phyloP scores from a whole-genome alignment of 129 eudicot species.

The Chrysanthemum makinoi region DNA sequence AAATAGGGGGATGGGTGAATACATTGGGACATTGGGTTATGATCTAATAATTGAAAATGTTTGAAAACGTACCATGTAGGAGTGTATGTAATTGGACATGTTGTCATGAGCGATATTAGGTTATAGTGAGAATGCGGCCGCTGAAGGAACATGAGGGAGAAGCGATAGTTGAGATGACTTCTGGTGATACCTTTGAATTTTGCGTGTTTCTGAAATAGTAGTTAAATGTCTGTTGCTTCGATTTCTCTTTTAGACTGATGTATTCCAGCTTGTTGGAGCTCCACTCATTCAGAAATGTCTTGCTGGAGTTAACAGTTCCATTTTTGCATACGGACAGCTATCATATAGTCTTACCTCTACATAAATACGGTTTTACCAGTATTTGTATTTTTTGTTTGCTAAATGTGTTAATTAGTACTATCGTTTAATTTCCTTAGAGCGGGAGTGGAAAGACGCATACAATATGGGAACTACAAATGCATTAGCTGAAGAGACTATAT shows the following conservation, averaged over 20 bases:
- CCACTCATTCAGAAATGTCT: constrained; percentile 95
- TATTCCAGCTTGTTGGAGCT: constrained; percentile 88
- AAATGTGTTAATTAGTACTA: background rate
- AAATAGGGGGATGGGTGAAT: background rate
- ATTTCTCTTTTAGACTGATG: constrained; percentile 55
- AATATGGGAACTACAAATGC: constrained; percentile 96
- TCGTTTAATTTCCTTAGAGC: constrained; percentile 46
- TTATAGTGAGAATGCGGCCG: constrained; percentile 90
- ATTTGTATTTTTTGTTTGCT: constrained; percentile 1
- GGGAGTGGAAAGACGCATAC: constrained; percentile 97
- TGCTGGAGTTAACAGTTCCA: constrained; percentile 94
- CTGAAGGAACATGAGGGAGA: constrained; percentile 66
- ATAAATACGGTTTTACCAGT: too few species aligned
- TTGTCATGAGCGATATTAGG: constrained; percentile 33
- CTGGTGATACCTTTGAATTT: constrained; percentile 60
- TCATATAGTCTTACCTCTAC: background rate
- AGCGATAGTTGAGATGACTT: constrained; percentile 51
- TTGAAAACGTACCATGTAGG: too few species aligned
- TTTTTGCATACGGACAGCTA: constrained; percentile 98
- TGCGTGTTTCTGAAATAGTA: constrained; percentile 1
- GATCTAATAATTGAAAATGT: too few species aligned
- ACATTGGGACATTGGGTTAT: too few species aligned
- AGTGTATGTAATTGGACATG: background rate
- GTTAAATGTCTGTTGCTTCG: background rate
- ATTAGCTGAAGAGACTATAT: constrained; percentile 54